Evolutionary conservation across 2,329 filamentous ascomycete species (phyloP).

Genomic region (Dactylellina drechsleri): DNA sequence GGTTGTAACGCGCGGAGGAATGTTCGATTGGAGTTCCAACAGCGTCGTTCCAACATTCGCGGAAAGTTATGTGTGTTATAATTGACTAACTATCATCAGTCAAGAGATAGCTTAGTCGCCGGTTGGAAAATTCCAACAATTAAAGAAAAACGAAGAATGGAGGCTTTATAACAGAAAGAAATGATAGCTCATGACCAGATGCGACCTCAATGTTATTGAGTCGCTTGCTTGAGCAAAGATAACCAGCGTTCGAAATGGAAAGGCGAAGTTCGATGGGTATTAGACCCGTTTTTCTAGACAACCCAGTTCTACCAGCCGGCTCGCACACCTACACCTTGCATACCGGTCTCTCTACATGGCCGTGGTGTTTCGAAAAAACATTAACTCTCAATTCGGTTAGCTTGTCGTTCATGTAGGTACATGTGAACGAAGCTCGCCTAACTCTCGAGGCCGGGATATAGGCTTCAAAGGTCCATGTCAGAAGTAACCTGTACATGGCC

Average conservation of each 20-base stretch:
- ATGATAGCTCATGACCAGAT: too few relatives aligned
- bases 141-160: constrained; percentile 7
- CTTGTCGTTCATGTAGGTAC: constrained; percentile 2
- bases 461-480: not conserved
- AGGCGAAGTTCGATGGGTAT: constrained; percentile 33
- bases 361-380: not conserved
- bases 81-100: constrained; percentile 28
- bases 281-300: constrained; percentile 25
- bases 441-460: constrained; percentile 10
- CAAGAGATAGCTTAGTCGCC: constrained; percentile 35
- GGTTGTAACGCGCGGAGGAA: not conserved
- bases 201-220: constrained; percentile 7
- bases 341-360: not conserved
- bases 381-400: constrained; percentile 5
- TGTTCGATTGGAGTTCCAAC: constrained; percentile 5
- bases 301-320: not conserved
- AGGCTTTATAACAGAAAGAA: too few relatives aligned
- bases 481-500: constrained; percentile 6
- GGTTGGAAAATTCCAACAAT: not conserved
- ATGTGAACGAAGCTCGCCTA: constrained; percentile 34
- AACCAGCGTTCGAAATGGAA: constrained; percentile 1
- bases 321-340: not conserved
- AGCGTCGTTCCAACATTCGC: not conserved
- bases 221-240: constrained; percentile 20
- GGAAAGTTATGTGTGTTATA: not conserved